Evolutionary conservation across 2,329 filamentous ascomycete species (phyloP).

Genomic region (Phaeosphaeria sp.): DNA sequence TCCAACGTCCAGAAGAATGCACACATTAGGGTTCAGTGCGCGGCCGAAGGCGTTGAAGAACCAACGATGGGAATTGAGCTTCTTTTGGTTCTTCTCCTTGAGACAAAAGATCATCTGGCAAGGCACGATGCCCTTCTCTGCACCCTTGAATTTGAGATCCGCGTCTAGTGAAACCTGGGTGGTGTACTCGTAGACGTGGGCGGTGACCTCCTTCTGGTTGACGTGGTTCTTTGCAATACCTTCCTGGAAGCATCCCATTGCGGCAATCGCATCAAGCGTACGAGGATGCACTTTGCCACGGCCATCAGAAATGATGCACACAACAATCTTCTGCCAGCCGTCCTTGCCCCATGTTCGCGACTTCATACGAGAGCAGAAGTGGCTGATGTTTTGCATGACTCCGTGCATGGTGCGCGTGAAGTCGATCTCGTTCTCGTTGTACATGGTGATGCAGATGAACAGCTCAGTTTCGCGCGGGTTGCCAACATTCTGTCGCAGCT

Average conservation of each 20-base stretch:
- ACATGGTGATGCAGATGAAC: slow-evolving; percentile 98
- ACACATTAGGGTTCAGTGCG: slow-evolving; percentile 92
- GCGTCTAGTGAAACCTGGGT: slow-evolving; percentile 96
- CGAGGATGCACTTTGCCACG: slow-evolving; percentile 91
- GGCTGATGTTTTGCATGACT: slow-evolving; percentile 96
- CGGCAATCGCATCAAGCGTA: slow-evolving; percentile 90
- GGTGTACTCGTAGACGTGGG: slow-evolving; percentile 98
- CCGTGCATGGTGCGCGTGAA: slow-evolving; percentile 99
- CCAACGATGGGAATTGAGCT: slow-evolving; percentile 98
- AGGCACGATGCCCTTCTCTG: slow-evolving; percentile 97
- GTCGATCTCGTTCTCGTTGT: slow-evolving; percentile 96
- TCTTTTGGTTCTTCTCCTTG: slow-evolving; percentile 97
- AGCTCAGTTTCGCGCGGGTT: slow-evolving; percentile 90
- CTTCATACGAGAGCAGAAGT: slow-evolving; percentile 91
- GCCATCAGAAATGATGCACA: slow-evolving; percentile 94
- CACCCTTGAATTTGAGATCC: slow-evolving; percentile 97
- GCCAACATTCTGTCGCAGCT: slow-evolving; percentile 89
- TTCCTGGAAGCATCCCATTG: slow-evolving; percentile 97
- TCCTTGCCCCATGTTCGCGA: slow-evolving; percentile 96
- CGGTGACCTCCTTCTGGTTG: slow-evolving; percentile 93
- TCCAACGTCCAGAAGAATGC: slow-evolving; percentile 94
- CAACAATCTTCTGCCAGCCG: slow-evolving; percentile 99
- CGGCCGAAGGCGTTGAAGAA: slow-evolving; percentile 98
- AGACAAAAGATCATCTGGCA: slow-evolving; percentile 98
- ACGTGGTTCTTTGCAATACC: slow-evolving; percentile 98